Percentiles rank a stretch among this genome's conserved stretches.
These are phyloP conservation scores for Ceratocystis smalleyi DNA, from an alignment of 2,329 filamentous ascomycete genomes.

Conservation along the genomic window DNA sequence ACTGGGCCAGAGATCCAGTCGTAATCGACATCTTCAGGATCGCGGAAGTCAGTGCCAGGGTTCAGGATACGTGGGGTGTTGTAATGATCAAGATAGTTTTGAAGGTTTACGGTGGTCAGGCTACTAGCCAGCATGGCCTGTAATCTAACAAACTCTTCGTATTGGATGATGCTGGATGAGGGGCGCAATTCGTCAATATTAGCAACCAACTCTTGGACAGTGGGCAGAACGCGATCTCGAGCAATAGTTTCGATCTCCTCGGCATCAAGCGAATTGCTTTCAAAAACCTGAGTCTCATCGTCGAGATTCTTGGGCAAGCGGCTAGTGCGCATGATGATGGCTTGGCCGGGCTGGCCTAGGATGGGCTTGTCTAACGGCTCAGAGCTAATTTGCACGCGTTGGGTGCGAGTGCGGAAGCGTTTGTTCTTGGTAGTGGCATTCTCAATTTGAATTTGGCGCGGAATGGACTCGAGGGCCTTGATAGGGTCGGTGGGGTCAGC, in stretches of 20 bases:
- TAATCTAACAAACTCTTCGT: slow-evolving; percentile 30
- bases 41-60: slow-evolving; percentile 8
- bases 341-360: slow-evolving; percentile 27
- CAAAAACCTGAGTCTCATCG: slow-evolving; percentile 2
- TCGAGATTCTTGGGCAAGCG: slow-evolving; percentile 10
- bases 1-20: slow-evolving; percentile 29
- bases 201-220: slow-evolving; percentile 25
- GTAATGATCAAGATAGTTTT: slow-evolving; percentile 26
- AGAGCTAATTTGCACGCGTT: slow-evolving; percentile 8
- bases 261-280: slow-evolving; percentile 17
- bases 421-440: not conserved
- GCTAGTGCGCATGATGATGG: slow-evolving; percentile 32
- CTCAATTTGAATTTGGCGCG: slow-evolving; percentile 6
- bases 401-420: slow-evolving; percentile 3
- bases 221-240: slow-evolving; percentile 21
- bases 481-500: slow-evolving; percentile 4
- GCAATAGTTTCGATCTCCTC: slow-evolving; percentile 25
- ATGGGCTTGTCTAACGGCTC: slow-evolving; percentile 22
- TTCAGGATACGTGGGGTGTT: not conserved
- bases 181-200: slow-evolving; percentile 38
- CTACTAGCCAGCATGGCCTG: slow-evolving; percentile 27
- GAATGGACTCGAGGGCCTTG: slow-evolving; percentile 2
- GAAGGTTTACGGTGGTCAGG: slow-evolving; percentile 34
- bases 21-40: slow-evolving; percentile 19
- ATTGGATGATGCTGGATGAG: slow-evolving; percentile 24